Conservation (phyloP, 2,329 filamentous ascomycete species). For the Nemania serpens region DNA sequence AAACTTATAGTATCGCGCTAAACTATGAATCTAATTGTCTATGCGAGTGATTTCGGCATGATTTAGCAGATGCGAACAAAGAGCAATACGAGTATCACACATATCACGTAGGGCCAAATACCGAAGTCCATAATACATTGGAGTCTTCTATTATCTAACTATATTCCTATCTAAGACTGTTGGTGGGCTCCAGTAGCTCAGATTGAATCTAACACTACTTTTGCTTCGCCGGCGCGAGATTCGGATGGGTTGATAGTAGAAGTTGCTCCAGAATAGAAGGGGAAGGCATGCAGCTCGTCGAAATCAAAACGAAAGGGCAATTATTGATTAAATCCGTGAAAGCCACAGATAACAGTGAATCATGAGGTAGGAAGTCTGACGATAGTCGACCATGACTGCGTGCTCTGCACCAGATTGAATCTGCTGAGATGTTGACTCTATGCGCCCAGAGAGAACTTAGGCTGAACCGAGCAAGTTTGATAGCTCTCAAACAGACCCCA, state of each 20-base stretch:
- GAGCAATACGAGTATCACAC: background rate
- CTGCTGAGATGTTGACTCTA: too few species aligned
- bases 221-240: background rate
- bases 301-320: background rate
- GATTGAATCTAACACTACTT: background rate
- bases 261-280: conserved; percentile 2
- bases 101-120: background rate
- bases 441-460: too few species aligned
- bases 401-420: background rate
- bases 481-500: too few species aligned
- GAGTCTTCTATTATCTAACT: conserved; percentile 21
- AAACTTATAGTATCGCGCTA: too few species aligned
- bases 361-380: background rate
- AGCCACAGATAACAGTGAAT: background rate
- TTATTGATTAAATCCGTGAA: background rate
- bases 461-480: too few species aligned
- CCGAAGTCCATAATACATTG: conserved; percentile 10
- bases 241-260: background rate
- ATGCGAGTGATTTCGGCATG: too few species aligned
- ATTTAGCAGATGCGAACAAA: too few species aligned
- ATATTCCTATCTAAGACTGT: background rate
- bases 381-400: too few species aligned
- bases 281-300: background rate
- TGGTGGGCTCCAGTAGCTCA: background rate
- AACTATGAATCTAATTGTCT: too few species aligned